Evolutionary conservation across 495 filamentous ascomycete species (phyloP), one percentile per base, ranked within the genome.

Genomic region (Wilcoxina mikolae): DNA sequence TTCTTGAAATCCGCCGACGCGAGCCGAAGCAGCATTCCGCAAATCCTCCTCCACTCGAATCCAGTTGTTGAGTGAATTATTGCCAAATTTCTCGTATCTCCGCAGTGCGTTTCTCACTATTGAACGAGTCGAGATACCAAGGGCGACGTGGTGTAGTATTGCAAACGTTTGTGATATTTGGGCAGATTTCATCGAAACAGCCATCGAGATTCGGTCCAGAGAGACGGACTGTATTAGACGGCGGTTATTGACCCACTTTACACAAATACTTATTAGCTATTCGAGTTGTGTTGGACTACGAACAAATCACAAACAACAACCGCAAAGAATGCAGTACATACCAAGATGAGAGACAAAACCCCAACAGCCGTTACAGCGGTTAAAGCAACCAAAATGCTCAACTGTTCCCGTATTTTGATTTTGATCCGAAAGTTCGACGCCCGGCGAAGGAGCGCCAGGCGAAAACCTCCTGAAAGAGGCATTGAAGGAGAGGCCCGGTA

Each of bases 101-200:
- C 70, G 60, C 3, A 83, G 64, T 9, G 81, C 70, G 20, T 61
- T 61, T 55, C 82, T 79, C 2, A 82, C 69, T 24, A 78, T 61
- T 4, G 81, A 59, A 29, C 81, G 73, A 0, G 78, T 81, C 12
- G 74, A 67, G 26, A 78, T 72, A 27, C 76, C 70, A 51, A 70
- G 69, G 44, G 77, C 77, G 29, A 71, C 74, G 7, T 76, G 71
- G 63, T 81, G 71, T 56, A 82, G 71, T 11, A 82, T 54, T 11
- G 56, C 58, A 17, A 66, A 60, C 11, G 63, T 51, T 33, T 66
- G 63, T n/a, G 80, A 69, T 31, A 95, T 74, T 63, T 89, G 81
- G 20, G 82, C 78, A 24, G 87, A 81, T 67, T 94, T 94, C 64
- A 94, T 77, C 11, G 81, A 84, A 15, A 89, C 89, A 1, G 85